Evolutionary conservation across 805 yeast genomes (phyloP).

Genomic region (Kuraishia molischiana): DNA sequence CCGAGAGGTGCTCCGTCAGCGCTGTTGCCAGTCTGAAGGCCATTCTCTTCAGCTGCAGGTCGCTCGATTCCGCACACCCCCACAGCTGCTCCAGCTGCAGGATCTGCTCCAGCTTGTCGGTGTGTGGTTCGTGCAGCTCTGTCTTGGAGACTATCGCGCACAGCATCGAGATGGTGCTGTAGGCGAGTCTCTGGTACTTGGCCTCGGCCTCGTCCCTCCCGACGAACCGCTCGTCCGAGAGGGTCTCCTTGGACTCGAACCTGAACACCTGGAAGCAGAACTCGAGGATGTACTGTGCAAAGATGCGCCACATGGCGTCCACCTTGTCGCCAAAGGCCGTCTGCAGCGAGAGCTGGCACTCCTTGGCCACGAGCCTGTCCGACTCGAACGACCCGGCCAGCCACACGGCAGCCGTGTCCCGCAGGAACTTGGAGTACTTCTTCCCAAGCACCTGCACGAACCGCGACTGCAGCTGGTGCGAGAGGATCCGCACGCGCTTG

Average conservation of each 20-base stretch:
- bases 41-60: slow-evolving; percentile 30
- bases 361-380: slow-evolving; percentile 49
- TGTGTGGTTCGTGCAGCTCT: slow-evolving; percentile 10
- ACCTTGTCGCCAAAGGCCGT: slow-evolving; percentile 49
- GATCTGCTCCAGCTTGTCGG: slow-evolving; percentile 19
- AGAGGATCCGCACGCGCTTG: slow-evolving; percentile 44
- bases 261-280: slow-evolving; percentile 42
- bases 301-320: slow-evolving; percentile 49
- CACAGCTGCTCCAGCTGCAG: slow-evolving; percentile 32
- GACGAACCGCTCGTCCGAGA: slow-evolving; percentile 69
- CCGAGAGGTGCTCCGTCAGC: slow-evolving; percentile 9
- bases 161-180: slow-evolving; percentile 2
- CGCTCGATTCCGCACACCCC: slow-evolving; percentile 28
- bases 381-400: slow-evolving; percentile 61
- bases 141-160: not conserved
- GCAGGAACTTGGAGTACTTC: slow-evolving; percentile 52
- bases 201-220: slow-evolving; percentile 54
- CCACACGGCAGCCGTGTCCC: slow-evolving; percentile 67
- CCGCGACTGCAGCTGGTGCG: slow-evolving; percentile 58
- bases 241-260: slow-evolving; percentile 47
- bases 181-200: slow-evolving; percentile 46
- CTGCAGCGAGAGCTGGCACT: slow-evolving; percentile 36
- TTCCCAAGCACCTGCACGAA: slow-evolving; percentile 44
- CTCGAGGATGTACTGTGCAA: slow-evolving; percentile 44
- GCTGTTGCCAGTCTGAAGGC: slow-evolving; percentile 22